Evolutionary conservation across 192 early-diverging fungal genomes (phyloP), one percentile per base, ranked within the genome.

Genomic region (Umbelopsis vinacea): DNA sequence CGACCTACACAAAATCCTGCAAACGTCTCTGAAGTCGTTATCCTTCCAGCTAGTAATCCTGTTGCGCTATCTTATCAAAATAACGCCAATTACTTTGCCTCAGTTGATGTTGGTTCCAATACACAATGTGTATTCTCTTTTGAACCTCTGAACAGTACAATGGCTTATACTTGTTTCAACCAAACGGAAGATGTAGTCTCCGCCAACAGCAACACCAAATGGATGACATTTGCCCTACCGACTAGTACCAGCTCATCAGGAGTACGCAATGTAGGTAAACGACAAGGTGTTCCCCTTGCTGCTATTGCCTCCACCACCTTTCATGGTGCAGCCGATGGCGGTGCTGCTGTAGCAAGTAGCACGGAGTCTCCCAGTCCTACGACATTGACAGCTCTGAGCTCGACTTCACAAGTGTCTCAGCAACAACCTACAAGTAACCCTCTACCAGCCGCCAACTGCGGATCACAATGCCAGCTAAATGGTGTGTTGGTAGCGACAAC

Each of bases 41-140:
- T 38, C 14, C 57, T 63, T 29, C 57, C 57, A 37, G 15, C 57
- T 4, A 37, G 11, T 19, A 37, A 63, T 63, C 2, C 15, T 6
- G 7, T 3, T 19, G 6, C 11, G 17, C 26, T 29, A 63, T 38
- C 12, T 4, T 63, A 37, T 63, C 15, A 29, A 35, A 33, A 63
- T 63, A 63, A 14, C 33, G 17, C 33, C 14, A 37, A 63, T 17
- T 26, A 35, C 26, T 63, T 38, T 15, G 19, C 57, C 33, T 63
- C 57, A 17, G 33, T 37, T 11, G 33, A 63, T n/a, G 14, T 15
- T 17, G 33, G 14, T 33, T 33, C 57, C 1, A 63, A 10, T 17
- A 12, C 10, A 6, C 57, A 63, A 63, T 63, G 57, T 26, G 15
- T 63, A 35, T 63, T 63, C 19, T 63, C 57, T 4, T 37, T 63